Base-by-base conservation (phyloP, 2,329 filamentous ascomycete species). In the Aspergillus viridinutans region DNA sequence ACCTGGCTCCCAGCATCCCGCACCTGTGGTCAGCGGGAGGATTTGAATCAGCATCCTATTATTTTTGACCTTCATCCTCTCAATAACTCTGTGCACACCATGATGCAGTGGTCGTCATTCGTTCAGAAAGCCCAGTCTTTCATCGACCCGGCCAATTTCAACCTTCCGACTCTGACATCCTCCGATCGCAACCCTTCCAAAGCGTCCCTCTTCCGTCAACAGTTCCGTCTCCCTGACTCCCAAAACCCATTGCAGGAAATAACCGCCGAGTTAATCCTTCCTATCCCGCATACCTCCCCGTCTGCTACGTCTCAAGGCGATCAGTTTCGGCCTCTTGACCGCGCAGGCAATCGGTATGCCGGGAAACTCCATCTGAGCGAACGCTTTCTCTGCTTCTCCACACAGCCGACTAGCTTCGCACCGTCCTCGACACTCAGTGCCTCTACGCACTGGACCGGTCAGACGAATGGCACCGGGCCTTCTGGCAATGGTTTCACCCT, bases 211-310 rank as follows among this genome's bases (percentile, higher is more conserved):
- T 99, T 97, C 79, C 92, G 94, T 78, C 88, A 89, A 74, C 94
- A 99, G 77, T 99, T 99, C 80, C 90, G 94, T 64, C 88, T 99
- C 35, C 94, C 94, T 49, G 86, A 91, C 70, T 89, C 90, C 42
- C 93, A 99, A 77, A 92, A 90, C 61, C 94, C 94, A 55, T 83
- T 97, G 57, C 92, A 95, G 78, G 94, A 99, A 80, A 97, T 99
- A 77, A 92, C 90, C 59, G 92, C 94, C 70, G 94, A 99, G 80
- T 85, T 99, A 58, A 95, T 92, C 56, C 90, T 99, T 58, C 87
- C 88, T 55, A 86, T 85, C 60, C 85, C 85, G 62, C 90, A 88
- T 74, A 83, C 80, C 65, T 73, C 43, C 14, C 10, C 67, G 61
- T 67, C 69, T 3, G 61, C 68, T 2, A 56, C 69, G 58, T 86